phyloP scores from a whole-genome alignment of 2,329 filamentous ascomycete species.

The Cordyceps pruinosa region DNA sequence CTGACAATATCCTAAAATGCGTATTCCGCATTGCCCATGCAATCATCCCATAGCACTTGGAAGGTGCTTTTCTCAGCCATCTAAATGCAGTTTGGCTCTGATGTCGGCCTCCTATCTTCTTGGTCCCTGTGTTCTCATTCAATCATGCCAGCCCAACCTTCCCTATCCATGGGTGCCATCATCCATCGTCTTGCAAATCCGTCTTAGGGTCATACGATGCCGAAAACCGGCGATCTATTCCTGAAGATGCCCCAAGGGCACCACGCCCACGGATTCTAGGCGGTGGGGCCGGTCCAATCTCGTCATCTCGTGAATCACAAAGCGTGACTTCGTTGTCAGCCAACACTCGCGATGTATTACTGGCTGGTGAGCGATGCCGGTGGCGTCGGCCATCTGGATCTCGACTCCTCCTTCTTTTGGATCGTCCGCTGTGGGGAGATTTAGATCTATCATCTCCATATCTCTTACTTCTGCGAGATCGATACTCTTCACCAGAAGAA shows the following conservation, averaged over 20 bases:
- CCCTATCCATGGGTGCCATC: slow-evolving; percentile 26
- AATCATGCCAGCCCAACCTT: not conserved
- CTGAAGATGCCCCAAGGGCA: slow-evolving; percentile 50
- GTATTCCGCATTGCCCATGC: not conserved
- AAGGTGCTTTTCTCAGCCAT: not conserved
- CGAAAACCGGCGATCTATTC: slow-evolving; percentile 77
- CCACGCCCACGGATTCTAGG: slow-evolving; percentile 61
- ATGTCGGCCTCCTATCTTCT: not conserved
- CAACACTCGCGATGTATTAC: not conserved
- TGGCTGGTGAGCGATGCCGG: slow-evolving; percentile 2
- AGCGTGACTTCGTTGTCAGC: slow-evolving; percentile 14
- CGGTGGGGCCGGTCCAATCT: slow-evolving; percentile 68
- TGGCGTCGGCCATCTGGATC: not conserved
- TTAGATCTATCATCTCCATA: not conserved
- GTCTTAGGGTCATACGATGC: slow-evolving; percentile 51
- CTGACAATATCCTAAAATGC: not conserved
- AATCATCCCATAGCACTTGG: too few relatives aligned
- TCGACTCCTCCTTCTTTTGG: not conserved
- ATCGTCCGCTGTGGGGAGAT: not conserved
- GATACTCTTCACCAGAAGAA: not conserved
- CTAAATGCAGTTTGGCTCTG: too few relatives aligned
- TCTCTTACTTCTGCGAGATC: not conserved
- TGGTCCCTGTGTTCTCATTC: not conserved
- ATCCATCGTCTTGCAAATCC: slow-evolving; percentile 49
- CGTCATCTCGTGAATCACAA: slow-evolving; percentile 67